Conservation (phyloP, 768 basidiomycete species). For the Lactarius evosmus region DNA sequence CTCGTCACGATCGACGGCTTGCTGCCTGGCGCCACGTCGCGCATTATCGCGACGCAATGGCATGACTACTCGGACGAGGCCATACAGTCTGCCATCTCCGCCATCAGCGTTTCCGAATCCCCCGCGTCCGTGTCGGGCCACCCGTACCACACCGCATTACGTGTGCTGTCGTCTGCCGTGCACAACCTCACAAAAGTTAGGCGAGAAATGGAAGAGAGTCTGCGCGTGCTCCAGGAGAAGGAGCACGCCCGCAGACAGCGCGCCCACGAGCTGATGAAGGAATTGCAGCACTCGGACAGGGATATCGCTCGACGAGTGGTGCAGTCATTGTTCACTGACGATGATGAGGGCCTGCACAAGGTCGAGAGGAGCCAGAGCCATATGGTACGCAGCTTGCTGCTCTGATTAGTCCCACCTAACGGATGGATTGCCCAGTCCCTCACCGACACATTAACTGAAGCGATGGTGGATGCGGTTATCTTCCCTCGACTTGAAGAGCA, state of each 20-base stretch:
- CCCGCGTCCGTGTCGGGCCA: slow-evolving; percentile 46
- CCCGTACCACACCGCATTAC: slow-evolving; percentile 65
- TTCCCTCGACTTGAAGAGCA: slow-evolving; percentile 34
- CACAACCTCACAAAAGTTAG: slow-evolving; percentile 54
- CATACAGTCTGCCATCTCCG: slow-evolving; percentile 60
- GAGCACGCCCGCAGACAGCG: slow-evolving; percentile 50
- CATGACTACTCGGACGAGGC: slow-evolving; percentile 75
- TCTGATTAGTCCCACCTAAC: not conserved
- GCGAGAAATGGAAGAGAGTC: slow-evolving; percentile 61
- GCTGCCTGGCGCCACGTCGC: slow-evolving; percentile 34
- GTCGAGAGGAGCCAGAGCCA: slow-evolving; percentile 59
- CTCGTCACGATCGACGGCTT: slow-evolving; percentile 18
- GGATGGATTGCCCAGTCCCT: slow-evolving; percentile 38
- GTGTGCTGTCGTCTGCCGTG: slow-evolving; percentile 66
- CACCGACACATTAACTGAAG: slow-evolving; percentile 45
- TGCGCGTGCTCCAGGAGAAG: slow-evolving; percentile 54
- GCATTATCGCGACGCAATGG: slow-evolving; percentile 68
- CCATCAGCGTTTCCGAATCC: slow-evolving; percentile 44
- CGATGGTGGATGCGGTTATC: slow-evolving; percentile 49
- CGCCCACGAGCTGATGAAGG: slow-evolving; percentile 54
- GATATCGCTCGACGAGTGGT: slow-evolving; percentile 67
- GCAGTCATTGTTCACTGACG: slow-evolving; percentile 57
- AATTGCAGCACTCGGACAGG: slow-evolving; percentile 56
- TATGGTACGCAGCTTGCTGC: slow-evolving; percentile 42
- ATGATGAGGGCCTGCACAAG: slow-evolving; percentile 43